phyloP scores from a whole-genome alignment of 2,329 filamentous ascomycete genomes.

The Dryadomyces quercus-mongolicae region DNA sequence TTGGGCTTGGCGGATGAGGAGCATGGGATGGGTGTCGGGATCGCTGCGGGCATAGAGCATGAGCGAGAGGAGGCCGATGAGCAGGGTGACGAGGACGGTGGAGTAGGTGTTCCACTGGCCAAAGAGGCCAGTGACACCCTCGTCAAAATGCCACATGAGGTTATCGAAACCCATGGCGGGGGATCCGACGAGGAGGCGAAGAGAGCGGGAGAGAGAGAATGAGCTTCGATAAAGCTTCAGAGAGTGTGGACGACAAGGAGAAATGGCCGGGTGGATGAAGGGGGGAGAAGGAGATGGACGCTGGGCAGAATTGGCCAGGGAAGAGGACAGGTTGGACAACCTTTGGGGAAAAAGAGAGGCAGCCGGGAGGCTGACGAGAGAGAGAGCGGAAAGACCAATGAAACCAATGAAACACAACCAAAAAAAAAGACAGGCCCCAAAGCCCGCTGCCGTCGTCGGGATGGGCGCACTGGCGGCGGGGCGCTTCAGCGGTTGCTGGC shows the following conservation, averaged over 20 bases:
- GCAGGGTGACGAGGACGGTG: conserved; percentile 53
- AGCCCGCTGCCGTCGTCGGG: not conserved
- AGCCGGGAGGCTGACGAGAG: no score
- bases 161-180: conserved; percentile 35
- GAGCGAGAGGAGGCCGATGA: conserved; percentile 59
- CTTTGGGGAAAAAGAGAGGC: no score
- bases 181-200: not conserved
- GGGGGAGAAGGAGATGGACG: no score
- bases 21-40: conserved; percentile 82
- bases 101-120: conserved; percentile 76
- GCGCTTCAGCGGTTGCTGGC: no score
- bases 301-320: no score
- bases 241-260: not conserved
- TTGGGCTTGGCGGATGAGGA: conserved; percentile 74
- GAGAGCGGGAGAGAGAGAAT: not conserved
- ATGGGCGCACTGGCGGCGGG: no score
- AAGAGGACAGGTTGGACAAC: no score
- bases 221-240: not conserved
- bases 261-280: no score
- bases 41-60: conserved; percentile 60
- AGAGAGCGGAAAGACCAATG: no score
- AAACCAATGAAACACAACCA: not conserved
- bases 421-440: no score
- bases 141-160: conserved; percentile 57
- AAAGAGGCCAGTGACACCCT: conserved; percentile 54